Evolutionary conservation across 108 stramenopile genomes (phyloP).

Genomic region (Nitzschia sp.): DNA sequence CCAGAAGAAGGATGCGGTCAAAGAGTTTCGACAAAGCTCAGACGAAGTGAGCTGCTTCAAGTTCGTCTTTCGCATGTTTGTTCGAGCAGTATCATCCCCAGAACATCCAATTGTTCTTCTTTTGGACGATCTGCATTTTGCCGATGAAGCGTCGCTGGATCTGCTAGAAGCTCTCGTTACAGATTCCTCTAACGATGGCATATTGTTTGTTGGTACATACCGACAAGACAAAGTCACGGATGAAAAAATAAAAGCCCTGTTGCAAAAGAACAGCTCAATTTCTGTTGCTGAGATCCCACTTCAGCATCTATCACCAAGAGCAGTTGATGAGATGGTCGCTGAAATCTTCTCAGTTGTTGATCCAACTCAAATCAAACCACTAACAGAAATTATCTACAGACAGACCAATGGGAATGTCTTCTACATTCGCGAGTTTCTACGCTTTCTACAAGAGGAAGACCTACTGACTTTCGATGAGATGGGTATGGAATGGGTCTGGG

Average conservation of each 20-base stretch:
- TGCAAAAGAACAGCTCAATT: neutral
- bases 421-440: conserved; percentile 56
- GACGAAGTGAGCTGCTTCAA: conserved; percentile 31
- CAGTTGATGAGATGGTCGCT: conserved; percentile 31
- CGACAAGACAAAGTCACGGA: conserved; percentile 22
- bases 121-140: conserved; percentile 71
- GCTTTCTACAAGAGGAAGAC: conserved; percentile 38
- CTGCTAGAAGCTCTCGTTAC: conserved; percentile 43
- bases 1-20: conserved; percentile 11
- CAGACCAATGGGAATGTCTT: conserved; percentile 66
- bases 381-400: conserved; percentile 26
- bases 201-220: conserved; percentile 28
- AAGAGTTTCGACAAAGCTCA: conserved; percentile 30
- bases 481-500: conserved; percentile 46
- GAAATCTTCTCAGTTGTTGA: conserved; percentile 23
- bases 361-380: conserved; percentile 19
- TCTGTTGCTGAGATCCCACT: conserved; percentile 13
- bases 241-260: neutral
- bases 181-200: conserved; percentile 26
- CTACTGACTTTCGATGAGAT: conserved; percentile 43
- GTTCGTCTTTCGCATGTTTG: conserved; percentile 21
- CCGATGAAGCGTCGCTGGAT: conserved; percentile 55
- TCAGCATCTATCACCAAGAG: conserved; percentile 1
- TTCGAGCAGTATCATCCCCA: conserved; percentile 12
- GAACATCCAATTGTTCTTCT: conserved; percentile 44